These are phyloP conservation scores for Fusarium subtropicale DNA, from an alignment of 2,329 filamentous ascomycete species.

Conservation along the genomic window DNA sequence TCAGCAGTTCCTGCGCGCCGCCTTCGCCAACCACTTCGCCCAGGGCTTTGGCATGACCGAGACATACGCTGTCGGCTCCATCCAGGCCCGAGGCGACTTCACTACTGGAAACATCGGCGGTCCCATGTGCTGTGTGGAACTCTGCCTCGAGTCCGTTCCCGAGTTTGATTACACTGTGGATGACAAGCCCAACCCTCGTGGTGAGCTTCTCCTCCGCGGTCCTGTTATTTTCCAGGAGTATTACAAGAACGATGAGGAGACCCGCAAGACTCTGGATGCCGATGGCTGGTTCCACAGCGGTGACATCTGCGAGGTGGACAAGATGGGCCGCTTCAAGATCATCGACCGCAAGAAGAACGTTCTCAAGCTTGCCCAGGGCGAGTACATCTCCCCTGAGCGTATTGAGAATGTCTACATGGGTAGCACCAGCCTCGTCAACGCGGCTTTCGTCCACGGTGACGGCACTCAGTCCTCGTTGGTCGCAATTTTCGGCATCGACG, in stretches of 20 bases:
- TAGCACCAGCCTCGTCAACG: constrained; percentile 79
- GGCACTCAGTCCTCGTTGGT: constrained; percentile 84
- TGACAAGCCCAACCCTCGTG: constrained; percentile 89
- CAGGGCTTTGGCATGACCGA: constrained; percentile 97
- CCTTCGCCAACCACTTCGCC: constrained; percentile 80
- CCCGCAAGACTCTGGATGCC: constrained; percentile 79
- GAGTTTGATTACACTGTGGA: constrained; percentile 93
- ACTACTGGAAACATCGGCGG: constrained; percentile 84
- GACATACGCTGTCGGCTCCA: constrained; percentile 81
- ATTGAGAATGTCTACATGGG: constrained; percentile 95
- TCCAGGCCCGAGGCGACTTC: constrained; percentile 78
- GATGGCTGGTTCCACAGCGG: constrained; percentile 99
- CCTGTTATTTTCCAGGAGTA: constrained; percentile 87
- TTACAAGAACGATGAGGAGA: constrained; percentile 91
- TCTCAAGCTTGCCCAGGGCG: constrained; percentile 96
- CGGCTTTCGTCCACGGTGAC: constrained; percentile 93
- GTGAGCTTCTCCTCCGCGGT: constrained; percentile 87
- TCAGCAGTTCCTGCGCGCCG: constrained; percentile 88
- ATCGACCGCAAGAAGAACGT: constrained; percentile 99
- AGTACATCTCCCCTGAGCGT: constrained; percentile 97
- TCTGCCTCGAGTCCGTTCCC: constrained; percentile 86
- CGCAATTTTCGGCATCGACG: constrained; percentile 87
- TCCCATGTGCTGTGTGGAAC: constrained; percentile 74
- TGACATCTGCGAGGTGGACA: constrained; percentile 89
- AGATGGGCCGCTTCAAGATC: constrained; percentile 87